Percentiles rank a stretch among this genome's conserved stretches.
Evolutionary conservation across 768 basidiomycete genomes (phyloP).

Genomic region (Auricularia sp.): DNA sequence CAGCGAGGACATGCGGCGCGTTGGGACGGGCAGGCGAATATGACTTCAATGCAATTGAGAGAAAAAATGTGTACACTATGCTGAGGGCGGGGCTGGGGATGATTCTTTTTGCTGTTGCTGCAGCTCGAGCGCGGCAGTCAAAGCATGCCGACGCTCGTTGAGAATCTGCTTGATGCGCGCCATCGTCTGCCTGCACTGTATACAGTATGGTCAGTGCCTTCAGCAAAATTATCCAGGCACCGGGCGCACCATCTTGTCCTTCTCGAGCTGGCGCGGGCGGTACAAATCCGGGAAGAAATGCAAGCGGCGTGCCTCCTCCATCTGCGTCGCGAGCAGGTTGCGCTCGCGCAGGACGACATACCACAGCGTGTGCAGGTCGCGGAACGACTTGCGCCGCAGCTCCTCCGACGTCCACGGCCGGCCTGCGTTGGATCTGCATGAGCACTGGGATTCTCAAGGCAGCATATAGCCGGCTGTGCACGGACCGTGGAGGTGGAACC

Average conservation of each 20-base stretch:
- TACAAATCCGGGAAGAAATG: background rate
- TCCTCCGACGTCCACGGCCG: constrained; percentile 82
- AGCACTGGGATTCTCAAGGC: background rate
- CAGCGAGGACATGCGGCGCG: constrained; percentile 51
- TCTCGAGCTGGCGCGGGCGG: background rate
- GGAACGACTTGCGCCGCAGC: constrained; percentile 82
- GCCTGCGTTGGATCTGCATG: constrained; percentile 34
- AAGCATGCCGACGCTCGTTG: constrained; percentile 80
- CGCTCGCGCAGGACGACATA: constrained; percentile 81
- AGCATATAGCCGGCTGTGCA: background rate
- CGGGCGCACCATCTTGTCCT: constrained; percentile 6
- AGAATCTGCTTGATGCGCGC: constrained; percentile 90
- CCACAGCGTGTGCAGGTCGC: constrained; percentile 91
- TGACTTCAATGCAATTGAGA: too few species aligned
- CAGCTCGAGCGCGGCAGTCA: constrained; percentile 49
- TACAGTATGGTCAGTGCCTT: background rate
- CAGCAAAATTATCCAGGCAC: background rate
- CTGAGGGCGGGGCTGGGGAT: background rate
- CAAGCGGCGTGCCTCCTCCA: constrained; percentile 45
- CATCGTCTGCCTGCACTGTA: constrained; percentile 86
- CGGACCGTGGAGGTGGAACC: background rate
- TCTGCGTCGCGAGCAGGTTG: constrained; percentile 83
- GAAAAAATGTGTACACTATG: background rate
- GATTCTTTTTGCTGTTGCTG: background rate
- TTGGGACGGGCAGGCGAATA: constrained; percentile 36